These are phyloP conservation scores for Flueggea neowawraea DNA, from an alignment of 441 rosid species.

Conservation along the genomic window DNA sequence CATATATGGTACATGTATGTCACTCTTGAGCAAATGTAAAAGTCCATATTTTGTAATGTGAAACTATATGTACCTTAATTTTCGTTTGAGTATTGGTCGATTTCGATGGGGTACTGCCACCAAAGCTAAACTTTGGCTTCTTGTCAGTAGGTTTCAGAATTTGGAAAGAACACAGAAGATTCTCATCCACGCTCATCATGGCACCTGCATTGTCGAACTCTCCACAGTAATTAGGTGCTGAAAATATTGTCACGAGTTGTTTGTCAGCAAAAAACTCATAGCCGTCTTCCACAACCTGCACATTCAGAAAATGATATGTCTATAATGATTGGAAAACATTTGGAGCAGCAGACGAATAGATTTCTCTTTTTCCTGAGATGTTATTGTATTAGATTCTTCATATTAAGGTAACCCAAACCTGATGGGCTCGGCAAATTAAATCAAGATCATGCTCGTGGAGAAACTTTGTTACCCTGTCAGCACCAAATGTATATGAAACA, in stretches of 20 bases:
- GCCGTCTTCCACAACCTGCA: slow-evolving; percentile 71
- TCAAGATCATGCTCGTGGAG: slow-evolving; percentile 53
- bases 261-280: slow-evolving; percentile 60
- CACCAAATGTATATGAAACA: slow-evolving; percentile 59
- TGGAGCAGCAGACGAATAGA: no score
- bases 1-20: no score
- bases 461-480: slow-evolving; percentile 50
- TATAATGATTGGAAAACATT: background rate
- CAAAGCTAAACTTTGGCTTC: slow-evolving; percentile 30
- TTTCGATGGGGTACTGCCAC: slow-evolving; percentile 11
- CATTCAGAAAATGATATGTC: slow-evolving; percentile 5
- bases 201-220: slow-evolving; percentile 74
- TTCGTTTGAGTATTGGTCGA: slow-evolving; percentile 12
- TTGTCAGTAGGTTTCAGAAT: slow-evolving; percentile 54
- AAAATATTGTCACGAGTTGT: slow-evolving; percentile 61
- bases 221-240: slow-evolving; percentile 69
- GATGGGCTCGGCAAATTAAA: slow-evolving; percentile 64
- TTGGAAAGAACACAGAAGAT: slow-evolving; percentile 59
- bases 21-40: no score
- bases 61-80: slow-evolving; percentile 41
- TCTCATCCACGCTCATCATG: slow-evolving; percentile 62
- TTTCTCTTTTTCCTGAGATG: background rate
- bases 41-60: no score
- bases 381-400: no score
- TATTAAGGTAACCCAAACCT: slow-evolving; percentile 27